These are phyloP conservation scores for Prunella vulgaris DNA, from an alignment of 257 asterid species.

Conservation along the genomic window DNA sequence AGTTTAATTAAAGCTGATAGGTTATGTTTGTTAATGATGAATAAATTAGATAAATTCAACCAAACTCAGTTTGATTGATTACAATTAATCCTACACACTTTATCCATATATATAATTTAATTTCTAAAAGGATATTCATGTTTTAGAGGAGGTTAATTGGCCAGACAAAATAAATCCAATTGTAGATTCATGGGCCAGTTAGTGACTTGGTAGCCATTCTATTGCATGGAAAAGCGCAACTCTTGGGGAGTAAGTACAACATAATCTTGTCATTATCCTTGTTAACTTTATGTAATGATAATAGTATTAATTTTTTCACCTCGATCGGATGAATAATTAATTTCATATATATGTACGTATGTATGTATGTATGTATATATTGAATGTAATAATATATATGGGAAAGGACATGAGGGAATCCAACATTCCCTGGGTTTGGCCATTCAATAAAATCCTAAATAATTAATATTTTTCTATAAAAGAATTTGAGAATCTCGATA, in stretches of 20 bases:
- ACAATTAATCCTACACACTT: neutral
- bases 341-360: no score
- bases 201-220: constrained; percentile 30
- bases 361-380: neutral
- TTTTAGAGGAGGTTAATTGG: no score
- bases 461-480: constrained; percentile 12
- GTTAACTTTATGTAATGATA: constrained; percentile 30
- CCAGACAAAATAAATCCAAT: constrained; percentile 37
- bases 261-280: constrained; percentile 52
- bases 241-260: constrained; percentile 28
- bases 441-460: constrained; percentile 72
- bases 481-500: constrained; percentile 72
- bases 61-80: neutral
- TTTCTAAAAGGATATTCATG: no score
- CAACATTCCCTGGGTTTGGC: constrained; percentile 88
- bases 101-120: no score
- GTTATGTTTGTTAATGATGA: neutral
- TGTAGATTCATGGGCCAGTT: constrained; percentile 36
- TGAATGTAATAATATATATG: constrained; percentile 17
- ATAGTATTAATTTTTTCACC: neutral
- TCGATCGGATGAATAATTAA: neutral
- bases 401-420: constrained; percentile 50
- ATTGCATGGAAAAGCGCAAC: constrained; percentile 39
- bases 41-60: neutral
- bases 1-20: no score